Conservation (phyloP, 306 rosid genomes). For the Fragaria nilgerrensis region DNA sequence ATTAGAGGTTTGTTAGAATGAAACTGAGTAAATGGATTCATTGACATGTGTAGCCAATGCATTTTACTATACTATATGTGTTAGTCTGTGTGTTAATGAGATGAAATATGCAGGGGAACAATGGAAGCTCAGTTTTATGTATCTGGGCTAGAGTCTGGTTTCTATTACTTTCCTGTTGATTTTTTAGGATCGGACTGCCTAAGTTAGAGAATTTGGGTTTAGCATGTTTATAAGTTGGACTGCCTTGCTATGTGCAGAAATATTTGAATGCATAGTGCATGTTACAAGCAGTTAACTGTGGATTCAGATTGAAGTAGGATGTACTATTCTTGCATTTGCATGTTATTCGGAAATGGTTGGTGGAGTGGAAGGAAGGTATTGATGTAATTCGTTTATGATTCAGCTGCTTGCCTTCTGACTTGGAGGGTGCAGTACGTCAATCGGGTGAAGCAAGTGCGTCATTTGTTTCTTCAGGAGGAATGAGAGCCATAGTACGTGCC, state of each 20-base stretch:
- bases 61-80: background rate
- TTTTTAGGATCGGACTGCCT: background rate
- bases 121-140: background rate
- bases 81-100: background rate
- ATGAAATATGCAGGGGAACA: background rate
- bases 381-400: constrained; percentile 30
- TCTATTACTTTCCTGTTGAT: background rate
- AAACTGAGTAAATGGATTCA: background rate
- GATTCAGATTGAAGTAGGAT: background rate
- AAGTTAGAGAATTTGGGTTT: background rate
- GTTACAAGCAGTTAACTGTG: background rate
- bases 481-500: constrained; percentile 77
- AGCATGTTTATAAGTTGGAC: too few relatives aligned
- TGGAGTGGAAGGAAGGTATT: constrained; percentile 24
- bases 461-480: constrained; percentile 86
- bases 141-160: background rate
- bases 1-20: background rate
- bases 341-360: constrained; percentile 15
- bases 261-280: background rate
- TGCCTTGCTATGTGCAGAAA: background rate
- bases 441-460: constrained; percentile 69
- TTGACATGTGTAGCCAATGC: background rate
- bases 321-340: background rate
- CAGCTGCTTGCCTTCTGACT: constrained; percentile 94
- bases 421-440: constrained; percentile 91